phyloP scores from a whole-genome alignment of 1,284 basidiomycete genomes.

The Rhodotorula sp. region DNA sequence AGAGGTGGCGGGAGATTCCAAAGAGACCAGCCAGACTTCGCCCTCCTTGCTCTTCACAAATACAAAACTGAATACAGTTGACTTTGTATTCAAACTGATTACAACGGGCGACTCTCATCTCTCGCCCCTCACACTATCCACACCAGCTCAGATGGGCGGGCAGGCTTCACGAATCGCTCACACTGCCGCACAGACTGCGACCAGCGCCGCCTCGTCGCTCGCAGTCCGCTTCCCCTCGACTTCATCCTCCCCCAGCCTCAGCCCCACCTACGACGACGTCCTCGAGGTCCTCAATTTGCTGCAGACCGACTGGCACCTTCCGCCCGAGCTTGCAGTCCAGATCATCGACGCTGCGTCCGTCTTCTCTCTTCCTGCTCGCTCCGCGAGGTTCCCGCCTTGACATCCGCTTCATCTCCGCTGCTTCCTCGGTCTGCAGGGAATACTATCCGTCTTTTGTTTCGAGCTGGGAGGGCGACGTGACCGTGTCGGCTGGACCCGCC shows the following conservation, averaged over 20 bases:
- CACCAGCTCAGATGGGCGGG: too few species aligned
- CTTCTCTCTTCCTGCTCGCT: too few species aligned
- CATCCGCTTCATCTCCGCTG: background rate
- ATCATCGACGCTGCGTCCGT: slow-evolving; percentile 21
- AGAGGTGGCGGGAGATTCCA: too few species aligned
- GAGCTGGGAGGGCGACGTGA: background rate
- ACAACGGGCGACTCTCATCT: too few species aligned
- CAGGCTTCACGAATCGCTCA: too few species aligned
- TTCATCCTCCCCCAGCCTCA: background rate
- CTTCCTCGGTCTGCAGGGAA: slow-evolving; percentile 7
- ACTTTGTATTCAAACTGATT: too few species aligned
- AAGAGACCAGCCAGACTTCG: too few species aligned
- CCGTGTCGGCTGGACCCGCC: background rate
- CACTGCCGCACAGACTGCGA: too few species aligned
- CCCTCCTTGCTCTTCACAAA: too few species aligned
- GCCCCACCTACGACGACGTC: background rate
- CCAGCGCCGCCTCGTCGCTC: background rate
- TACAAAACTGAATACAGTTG: too few species aligned
- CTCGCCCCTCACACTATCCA: too few species aligned
- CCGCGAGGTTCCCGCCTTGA: too few species aligned
- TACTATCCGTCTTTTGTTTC: background rate
- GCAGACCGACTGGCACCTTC: background rate
- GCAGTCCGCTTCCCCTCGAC: background rate
- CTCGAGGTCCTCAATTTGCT: slow-evolving; percentile 1
- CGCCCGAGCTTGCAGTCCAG: slow-evolving; percentile 15